Conservation (phyloP, 108 stramenopile genomes). For the Parmales sp. region DNA sequence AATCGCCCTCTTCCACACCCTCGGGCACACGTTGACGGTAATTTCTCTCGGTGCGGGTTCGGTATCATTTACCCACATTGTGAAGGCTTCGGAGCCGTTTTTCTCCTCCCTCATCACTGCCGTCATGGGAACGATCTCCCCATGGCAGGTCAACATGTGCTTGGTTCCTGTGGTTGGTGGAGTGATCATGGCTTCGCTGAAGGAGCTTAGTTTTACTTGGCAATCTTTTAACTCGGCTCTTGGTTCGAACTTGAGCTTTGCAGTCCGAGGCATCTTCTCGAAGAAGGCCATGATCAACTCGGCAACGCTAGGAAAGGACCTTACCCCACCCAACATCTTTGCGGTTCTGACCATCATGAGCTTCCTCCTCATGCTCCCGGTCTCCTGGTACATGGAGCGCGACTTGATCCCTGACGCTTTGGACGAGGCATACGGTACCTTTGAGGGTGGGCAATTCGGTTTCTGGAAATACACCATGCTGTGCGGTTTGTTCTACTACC, state of each 20-base stretch:
- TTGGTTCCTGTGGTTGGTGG: conserved; percentile 33
- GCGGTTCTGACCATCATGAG: conserved; percentile 18
- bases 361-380: neutral
- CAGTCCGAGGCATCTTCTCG: conserved; percentile 15
- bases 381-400: neutral
- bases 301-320: conserved; percentile 7
- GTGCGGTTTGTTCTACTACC: conserved; percentile 7
- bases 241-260: conserved; percentile 19
- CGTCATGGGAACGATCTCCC: neutral
- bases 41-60: conserved; percentile 44
- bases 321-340: conserved; percentile 14
- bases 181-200: conserved; percentile 36
- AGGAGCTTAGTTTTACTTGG: conserved; percentile 37
- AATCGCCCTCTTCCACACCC: conserved; percentile 34
- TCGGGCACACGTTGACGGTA: conserved; percentile 36
- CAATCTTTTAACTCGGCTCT: conserved; percentile 16
- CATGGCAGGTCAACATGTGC: conserved; percentile 10
- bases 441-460: no score
- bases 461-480: neutral
- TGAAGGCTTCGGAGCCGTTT: conserved; percentile 16
- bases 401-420: neutral
- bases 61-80: conserved; percentile 39
- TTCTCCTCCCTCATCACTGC: neutral
- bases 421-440: neutral
- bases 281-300: conserved; percentile 20